Evolutionary conservation across 176 grass and related monocot species (phyloP).

Genomic region (Musa acuminata): DNA sequence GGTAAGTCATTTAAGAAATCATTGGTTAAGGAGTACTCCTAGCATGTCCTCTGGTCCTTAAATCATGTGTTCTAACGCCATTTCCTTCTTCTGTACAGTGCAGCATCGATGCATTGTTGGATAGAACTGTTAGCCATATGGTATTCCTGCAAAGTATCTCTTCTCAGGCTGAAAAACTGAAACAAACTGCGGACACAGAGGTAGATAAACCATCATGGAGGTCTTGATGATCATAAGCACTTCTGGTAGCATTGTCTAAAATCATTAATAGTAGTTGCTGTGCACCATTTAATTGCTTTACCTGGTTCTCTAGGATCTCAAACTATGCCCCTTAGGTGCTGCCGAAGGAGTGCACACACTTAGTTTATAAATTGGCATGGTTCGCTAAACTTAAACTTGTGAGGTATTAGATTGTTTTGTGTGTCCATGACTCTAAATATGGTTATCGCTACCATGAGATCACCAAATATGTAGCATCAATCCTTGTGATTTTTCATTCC

Average conservation of each 20-base stretch:
- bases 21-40: neutral
- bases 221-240: neutral
- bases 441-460: neutral
- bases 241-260: neutral
- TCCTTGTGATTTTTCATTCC: no score
- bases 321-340: neutral
- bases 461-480: no score
- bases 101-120: slow-evolving; percentile 67
- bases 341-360: no score
- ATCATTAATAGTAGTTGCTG: neutral
- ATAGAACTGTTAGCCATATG: slow-evolving; percentile 57
- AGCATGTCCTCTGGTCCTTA: no score
- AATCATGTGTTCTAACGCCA: slow-evolving; percentile 8
- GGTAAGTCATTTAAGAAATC: slow-evolving; percentile 23
- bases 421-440: neutral
- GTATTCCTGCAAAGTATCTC: slow-evolving; percentile 58
- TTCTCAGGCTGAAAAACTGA: slow-evolving; percentile 48
- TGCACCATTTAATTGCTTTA: neutral
- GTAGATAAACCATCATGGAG: neutral
- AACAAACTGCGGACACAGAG: slow-evolving; percentile 17
- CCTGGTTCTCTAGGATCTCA: neutral
- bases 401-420: neutral
- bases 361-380: no score
- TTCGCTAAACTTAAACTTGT: neutral
- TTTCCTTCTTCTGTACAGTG: slow-evolving; percentile 49